Evolutionary conservation across 139 green algal species (phyloP), one percentile per base, ranked within the genome.

Genomic region (Chlorella ohadii): DNA sequence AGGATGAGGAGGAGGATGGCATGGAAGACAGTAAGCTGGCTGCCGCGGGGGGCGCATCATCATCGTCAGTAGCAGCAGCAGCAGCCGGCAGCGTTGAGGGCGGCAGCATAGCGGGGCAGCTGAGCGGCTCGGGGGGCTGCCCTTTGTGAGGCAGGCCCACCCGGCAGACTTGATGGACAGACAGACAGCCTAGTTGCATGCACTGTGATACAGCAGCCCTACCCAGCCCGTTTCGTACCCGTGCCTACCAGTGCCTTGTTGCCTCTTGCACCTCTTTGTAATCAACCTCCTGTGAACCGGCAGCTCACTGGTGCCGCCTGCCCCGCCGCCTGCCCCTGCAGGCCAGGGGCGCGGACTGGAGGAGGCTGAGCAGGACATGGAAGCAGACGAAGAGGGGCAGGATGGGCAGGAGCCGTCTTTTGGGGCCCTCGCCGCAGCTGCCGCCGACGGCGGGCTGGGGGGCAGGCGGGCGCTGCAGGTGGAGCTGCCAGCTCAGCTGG

Each of bases 401-500:
- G 77, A 83, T 38, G 78, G 28, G n/a, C 56, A 72, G 72, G 70
- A 41, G 74, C 61, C 36, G 78, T 63, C 61, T 3, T 68, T 73
- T 33, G 44, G 64, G 65, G 41, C n/a, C 47, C 73, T 13, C 20
- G 15, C 6, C 0, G 9, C 20, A 4, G 51, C 51, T 59, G 73
- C 27, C 25, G 70, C 19, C 20, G 84, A 68, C 28, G 78, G 55
- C 51, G 51, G 73, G 66, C 56, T 79, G 74, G 28, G 78, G 44
- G 51, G 59, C 67, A 15, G 74, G n/a, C 68, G 74, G 0, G 44
- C 88, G 39, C 84, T 97, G 72, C 86, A 89, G 75, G 85, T 95
- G 79, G 56, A 81, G 16, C 88, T 97, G 87, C 88, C 93, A 23
- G 85, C 87, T 1, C 82, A 87, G 65, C 80, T 96, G 71, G 88